Evolutionary conservation across 805 yeast species (phyloP).

Genomic region (fission yeast (Schizosaccharomyces pombe)): ASM294v3 CU329670.1:3684501-3685000

Average conservation of each 20-base stretch:
- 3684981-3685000: slow-evolving; percentile 88
- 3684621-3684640: slow-evolving; percentile 51
- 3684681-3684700: slow-evolving; percentile 58
- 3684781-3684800: slow-evolving; percentile 76
- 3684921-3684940: slow-evolving; percentile 77
- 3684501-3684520: slow-evolving; percentile 68
- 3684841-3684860: slow-evolving; percentile 76
- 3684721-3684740: slow-evolving; percentile 88
- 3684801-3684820: slow-evolving; percentile 48
- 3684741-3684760: slow-evolving; percentile 68
- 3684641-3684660: slow-evolving; percentile 55
- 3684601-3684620: slow-evolving; percentile 37
- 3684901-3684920: slow-evolving; percentile 85
- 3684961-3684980: slow-evolving; percentile 67
- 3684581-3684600: slow-evolving; percentile 39
- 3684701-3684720: slow-evolving; percentile 82
- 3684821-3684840: slow-evolving; percentile 44
- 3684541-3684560: slow-evolving; percentile 92
- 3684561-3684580: slow-evolving; percentile 49
- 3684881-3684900: slow-evolving; percentile 83
- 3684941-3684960: slow-evolving; percentile 64
- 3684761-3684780: slow-evolving; percentile 66
- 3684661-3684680: slow-evolving; percentile 59
- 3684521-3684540: slow-evolving; percentile 86
- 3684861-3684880: slow-evolving; percentile 90